These are phyloP conservation scores for Penicillium sp. DNA, from an alignment of 2,329 filamentous ascomycete genomes.

Conservation along the genomic window DNA sequence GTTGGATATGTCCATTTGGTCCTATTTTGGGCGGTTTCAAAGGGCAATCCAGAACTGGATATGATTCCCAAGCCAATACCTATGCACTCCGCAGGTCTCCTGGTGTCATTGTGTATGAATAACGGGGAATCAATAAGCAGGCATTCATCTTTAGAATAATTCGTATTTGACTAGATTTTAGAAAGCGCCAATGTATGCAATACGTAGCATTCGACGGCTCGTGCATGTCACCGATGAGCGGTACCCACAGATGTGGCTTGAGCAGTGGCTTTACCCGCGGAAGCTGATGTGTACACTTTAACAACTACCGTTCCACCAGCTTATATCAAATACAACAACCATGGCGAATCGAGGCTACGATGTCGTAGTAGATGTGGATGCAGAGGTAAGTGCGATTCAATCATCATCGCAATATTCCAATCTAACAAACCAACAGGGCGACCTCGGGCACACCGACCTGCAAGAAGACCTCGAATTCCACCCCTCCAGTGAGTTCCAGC, in stretches of 20 bases:
- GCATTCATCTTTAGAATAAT: neutral
- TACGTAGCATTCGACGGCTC: neutral
- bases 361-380: constrained; percentile 95
- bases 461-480: constrained; percentile 99
- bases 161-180: neutral
- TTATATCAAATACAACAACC: constrained; percentile 28
- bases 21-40: constrained; percentile 31
- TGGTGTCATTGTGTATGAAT: constrained; percentile 9
- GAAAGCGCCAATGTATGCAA: neutral
- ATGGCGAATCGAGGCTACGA: constrained; percentile 91
- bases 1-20: constrained; percentile 35
- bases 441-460: constrained; percentile 95
- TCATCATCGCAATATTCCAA: neutral
- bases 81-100: neutral
- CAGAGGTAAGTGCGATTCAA: constrained; percentile 63
- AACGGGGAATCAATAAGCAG: neutral
- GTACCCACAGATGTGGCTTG: constrained; percentile 26
- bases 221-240: neutral
- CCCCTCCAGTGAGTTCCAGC: constrained; percentile 63
- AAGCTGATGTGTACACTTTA: constrained; percentile 38
- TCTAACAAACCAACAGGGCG: constrained; percentile 60
- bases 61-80: constrained; percentile 1
- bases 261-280: constrained; percentile 28
- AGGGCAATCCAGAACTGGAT: constrained; percentile 21
- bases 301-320: constrained; percentile 22